These are phyloP conservation scores for Saksenaea vasiformis DNA, from an alignment of 371 early-diverging fungal genomes.

Conservation along the genomic window DNA sequence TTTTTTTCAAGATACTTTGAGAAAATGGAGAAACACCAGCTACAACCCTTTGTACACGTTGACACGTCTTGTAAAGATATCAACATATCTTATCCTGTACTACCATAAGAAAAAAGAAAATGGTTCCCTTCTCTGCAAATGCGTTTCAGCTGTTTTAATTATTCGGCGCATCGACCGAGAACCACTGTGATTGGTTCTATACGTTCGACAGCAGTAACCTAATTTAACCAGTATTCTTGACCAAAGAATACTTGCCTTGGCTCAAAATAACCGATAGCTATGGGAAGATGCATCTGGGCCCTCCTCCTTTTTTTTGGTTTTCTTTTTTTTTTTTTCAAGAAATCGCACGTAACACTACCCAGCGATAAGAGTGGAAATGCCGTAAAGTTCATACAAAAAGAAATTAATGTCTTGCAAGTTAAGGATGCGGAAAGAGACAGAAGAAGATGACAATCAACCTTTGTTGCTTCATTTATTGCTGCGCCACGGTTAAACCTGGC, in stretches of 20 bases:
- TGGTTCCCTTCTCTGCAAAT: neutral
- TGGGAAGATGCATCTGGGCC: neutral
- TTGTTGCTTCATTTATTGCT: neutral
- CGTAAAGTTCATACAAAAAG: neutral
- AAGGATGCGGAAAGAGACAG: neutral
- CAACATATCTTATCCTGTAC: too few species aligned
- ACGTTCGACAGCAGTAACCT: constrained; percentile 1
- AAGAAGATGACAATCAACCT: neutral
- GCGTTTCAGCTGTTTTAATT: neutral
- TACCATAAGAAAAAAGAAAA: neutral
- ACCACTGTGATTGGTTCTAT: neutral
- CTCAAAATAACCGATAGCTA: neutral
- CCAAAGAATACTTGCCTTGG: neutral
- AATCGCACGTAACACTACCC: too few species aligned
- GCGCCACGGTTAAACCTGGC: neutral
- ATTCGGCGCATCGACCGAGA: constrained; percentile 3
- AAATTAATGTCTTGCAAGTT: neutral
- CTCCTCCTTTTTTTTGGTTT: neutral
- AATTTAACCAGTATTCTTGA: neutral
- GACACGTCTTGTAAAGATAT: too few species aligned
- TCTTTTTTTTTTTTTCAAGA: neutral
- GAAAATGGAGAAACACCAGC: too few species aligned
- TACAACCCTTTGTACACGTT: too few species aligned
- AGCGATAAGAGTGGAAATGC: neutral
- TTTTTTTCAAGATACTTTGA: too few species aligned